Conservation (phyloP, 371 early-diverging fungal genomes). For the Apophysomyces elegans region DNA sequence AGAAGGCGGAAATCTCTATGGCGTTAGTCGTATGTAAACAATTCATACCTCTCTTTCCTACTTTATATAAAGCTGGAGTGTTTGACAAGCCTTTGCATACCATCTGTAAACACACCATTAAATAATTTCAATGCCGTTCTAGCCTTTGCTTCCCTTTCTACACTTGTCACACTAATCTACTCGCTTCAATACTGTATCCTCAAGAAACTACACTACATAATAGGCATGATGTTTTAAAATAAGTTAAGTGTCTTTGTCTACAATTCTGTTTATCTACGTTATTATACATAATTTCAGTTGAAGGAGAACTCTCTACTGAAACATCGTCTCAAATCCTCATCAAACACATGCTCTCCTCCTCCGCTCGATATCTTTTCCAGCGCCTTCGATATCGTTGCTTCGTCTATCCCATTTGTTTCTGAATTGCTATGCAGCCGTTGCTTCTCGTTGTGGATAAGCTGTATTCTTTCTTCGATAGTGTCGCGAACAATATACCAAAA, state of each 20-base stretch:
- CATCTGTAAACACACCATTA: too few species aligned
- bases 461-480: slow-evolving; percentile 48
- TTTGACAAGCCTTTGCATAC: too few species aligned
- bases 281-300: background rate
- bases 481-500: slow-evolving; percentile 36
- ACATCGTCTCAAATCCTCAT: slow-evolving; percentile 29
- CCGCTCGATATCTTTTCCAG: slow-evolving; percentile 18
- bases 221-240: too few species aligned
- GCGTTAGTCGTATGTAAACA: slow-evolving; percentile 74
- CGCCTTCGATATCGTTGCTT: background rate
- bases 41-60: background rate
- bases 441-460: slow-evolving; percentile 39
- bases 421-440: background rate
- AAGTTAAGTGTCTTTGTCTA: background rate
- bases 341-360: slow-evolving; percentile 26
- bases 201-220: too few species aligned
- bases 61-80: too few species aligned
- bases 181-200: too few species aligned
- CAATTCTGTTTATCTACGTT: too few species aligned
- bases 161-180: too few species aligned
- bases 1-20: slow-evolving; percentile 69
- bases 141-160: too few species aligned
- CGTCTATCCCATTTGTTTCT: background rate
- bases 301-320: slow-evolving; percentile 10
- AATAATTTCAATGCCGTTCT: too few species aligned